Evolutionary conservation across 441 rosid genomes (phyloP), one percentile per base, ranked within the genome.

Genomic region (Melastoma candidum): DNA sequence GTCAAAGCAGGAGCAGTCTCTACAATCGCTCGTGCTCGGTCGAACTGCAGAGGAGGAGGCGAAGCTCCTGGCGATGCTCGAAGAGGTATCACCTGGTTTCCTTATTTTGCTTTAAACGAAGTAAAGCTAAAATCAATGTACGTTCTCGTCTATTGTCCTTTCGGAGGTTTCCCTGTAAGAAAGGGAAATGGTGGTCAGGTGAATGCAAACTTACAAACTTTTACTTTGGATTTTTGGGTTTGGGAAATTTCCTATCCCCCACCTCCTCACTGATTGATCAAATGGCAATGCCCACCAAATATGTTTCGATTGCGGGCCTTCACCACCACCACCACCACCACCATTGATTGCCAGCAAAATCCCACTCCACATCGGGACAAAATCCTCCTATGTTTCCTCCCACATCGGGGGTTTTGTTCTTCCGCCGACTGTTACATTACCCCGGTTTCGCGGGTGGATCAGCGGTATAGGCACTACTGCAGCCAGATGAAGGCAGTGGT

Each of bases 401-500:
- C n/a, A n/a, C n/a, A n/a, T n/a, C n/a, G n/a, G n/a, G n/a, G n/a
- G n/a, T n/a, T n/a, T n/a, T n/a, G n/a, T n/a, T n/a, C n/a, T n/a
- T n/a, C n/a, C n/a, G n/a, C n/a, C n/a, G n/a, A n/a, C n/a, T n/a
- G n/a, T n/a, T n/a, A n/a, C n/a, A n/a, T n/a, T n/a, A n/a, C n/a
- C n/a, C n/a, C n/a, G n/a, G n/a, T n/a, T n/a, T n/a, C n/a, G n/a
- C 56, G 87, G 98, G 83, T 92, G 59, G 96, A 86, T 49, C 80
- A 86, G 69, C 77, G 94, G 68, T 92, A 92, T 80, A 80, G 67
- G 71, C 80, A 81, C 71, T 92, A 88, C 63, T 74, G 97, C 52
- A 95, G 85, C 63, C 95, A 88, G 70, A 92, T 92, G 95, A 92
- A 84, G 68, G 74, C 84, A 0, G 94, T 90, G 47, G 86, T 80